Conservation (phyloP, 805 yeast genomes). For the Spencermartinsiella europaea region DNA sequence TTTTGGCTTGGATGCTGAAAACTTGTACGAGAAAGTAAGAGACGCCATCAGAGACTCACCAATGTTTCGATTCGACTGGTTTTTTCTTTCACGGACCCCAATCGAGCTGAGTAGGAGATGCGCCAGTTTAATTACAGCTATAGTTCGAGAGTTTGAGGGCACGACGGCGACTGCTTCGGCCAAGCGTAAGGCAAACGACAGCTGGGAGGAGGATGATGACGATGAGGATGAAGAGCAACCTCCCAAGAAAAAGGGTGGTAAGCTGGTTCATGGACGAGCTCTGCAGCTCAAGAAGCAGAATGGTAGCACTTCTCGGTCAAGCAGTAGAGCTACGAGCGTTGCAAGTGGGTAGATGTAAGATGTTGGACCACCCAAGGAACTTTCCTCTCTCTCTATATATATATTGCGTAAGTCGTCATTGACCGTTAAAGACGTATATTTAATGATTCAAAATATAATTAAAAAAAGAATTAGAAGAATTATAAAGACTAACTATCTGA, state of each 20-base stretch:
- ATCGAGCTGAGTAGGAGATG: slow-evolving; percentile 79
- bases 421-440: too few species aligned
- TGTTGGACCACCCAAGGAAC: too few species aligned
- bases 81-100: slow-evolving; percentile 72
- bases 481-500: too few species aligned
- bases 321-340: neutral
- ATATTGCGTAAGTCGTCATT: too few species aligned
- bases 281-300: slow-evolving; percentile 2
- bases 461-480: too few species aligned
- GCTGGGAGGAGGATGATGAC: slow-evolving; percentile 9
- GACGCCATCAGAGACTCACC: slow-evolving; percentile 70
- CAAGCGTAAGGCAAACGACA: slow-evolving; percentile 15
- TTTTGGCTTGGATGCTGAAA: slow-evolving; percentile 74
- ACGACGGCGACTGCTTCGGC: slow-evolving; percentile 1
- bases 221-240: slow-evolving; percentile 10
- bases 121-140: slow-evolving; percentile 65
- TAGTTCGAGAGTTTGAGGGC: slow-evolving; percentile 61
- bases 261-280: neutral
- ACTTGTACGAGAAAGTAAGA: slow-evolving; percentile 71
- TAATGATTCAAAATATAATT: too few species aligned
- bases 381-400: too few species aligned
- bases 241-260: slow-evolving; percentile 6
- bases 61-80: slow-evolving; percentile 81
- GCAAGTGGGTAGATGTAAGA: neutral
- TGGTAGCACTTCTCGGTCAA: neutral